A percentile compares a stretch with the other conserved stretches of the same genome.
Evolutionary conservation across 2,329 filamentous ascomycete genomes (phyloP).

Genomic region (Corinectria fuckeliana): DNA sequence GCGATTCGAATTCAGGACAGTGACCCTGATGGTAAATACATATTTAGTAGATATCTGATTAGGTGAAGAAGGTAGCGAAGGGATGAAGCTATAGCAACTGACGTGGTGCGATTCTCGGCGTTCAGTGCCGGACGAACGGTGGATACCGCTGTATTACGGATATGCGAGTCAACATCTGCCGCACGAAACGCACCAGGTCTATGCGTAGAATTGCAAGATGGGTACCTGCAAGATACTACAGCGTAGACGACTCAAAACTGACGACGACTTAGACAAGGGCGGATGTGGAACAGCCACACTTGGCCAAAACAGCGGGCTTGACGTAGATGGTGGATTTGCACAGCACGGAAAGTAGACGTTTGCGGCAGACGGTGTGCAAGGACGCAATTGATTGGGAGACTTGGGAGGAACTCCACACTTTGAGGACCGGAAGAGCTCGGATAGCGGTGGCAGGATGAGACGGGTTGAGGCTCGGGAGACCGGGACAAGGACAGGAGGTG

Average conservation of each 20-base stretch:
- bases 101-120: slow-evolving; percentile 11
- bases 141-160: slow-evolving; percentile 24
- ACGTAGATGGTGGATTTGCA: slow-evolving; percentile 3
- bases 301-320: background rate
- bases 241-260: too few relatives aligned
- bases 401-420: slow-evolving; percentile 9
- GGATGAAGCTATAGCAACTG: slow-evolving; percentile 4
- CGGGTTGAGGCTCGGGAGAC: slow-evolving; percentile 11
- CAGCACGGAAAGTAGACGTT: slow-evolving; percentile 11
- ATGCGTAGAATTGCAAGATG: slow-evolving; percentile 2
- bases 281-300: background rate
- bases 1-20: slow-evolving; percentile 11
- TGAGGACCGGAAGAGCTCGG: slow-evolving; percentile 20
- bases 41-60: background rate
- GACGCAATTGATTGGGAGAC: slow-evolving; percentile 11
- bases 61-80: background rate
- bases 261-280: background rate
- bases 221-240: background rate
- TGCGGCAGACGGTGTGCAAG: background rate
- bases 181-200: slow-evolving; percentile 31
- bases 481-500: slow-evolving; percentile 20
- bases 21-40: background rate
- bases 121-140: slow-evolving; percentile 19
- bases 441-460: slow-evolving; percentile 29
- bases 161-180: slow-evolving; percentile 22